Evolutionary conservation across 2,329 filamentous ascomycete genomes (phyloP), one percentile per base, ranked within the genome.

Genomic region (Fonsecaea pugnacius): DNA sequence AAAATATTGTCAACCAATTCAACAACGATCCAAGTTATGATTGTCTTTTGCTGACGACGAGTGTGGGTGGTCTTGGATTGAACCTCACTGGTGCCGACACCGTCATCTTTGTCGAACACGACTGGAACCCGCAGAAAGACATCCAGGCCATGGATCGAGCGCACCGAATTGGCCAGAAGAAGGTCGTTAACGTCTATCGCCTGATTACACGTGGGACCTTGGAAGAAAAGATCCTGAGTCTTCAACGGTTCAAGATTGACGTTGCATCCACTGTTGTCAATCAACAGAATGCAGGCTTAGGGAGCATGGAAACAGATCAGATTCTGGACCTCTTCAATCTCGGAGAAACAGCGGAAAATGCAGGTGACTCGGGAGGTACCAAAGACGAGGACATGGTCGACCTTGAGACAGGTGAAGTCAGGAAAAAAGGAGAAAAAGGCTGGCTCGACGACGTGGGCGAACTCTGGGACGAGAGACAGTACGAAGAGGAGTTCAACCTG

Each of bases 181-280:
- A 98, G 85, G 95, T 98, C 40, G 95, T 99, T 71, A 99, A 99
- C 74, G 95, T 99, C 16, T 99, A 99, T 78, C 92, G 95, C 27
- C 84, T 99, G 70, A 95, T 99, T 73, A 99, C 95, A 5, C 87
- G 95, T 70, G 95, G 95, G 67, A 99, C 96, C 1, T 80, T 99
- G 55, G 95, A 99, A 78, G 95, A 99, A 82, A 99, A 99, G 86
- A 99, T 99, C 74, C 82, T 99, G 73, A 96, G 91, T 74, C 88
- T 99, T 62, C 95, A 99, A 86, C 90, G 95, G 58, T 99, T 99
- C 88, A 99, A 99, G 83, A 96, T 99, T 73, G 95, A 99, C 77
- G 93, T 99, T 21, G 96, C 95, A 48, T 96, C 91, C 58, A 99
- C 96, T 0, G 95, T 99, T 5, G 96, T 99, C 70, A 99, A 99